Conservation (phyloP, 2,329 filamentous ascomycete species). For the Delphinella strobiligena region DNA sequence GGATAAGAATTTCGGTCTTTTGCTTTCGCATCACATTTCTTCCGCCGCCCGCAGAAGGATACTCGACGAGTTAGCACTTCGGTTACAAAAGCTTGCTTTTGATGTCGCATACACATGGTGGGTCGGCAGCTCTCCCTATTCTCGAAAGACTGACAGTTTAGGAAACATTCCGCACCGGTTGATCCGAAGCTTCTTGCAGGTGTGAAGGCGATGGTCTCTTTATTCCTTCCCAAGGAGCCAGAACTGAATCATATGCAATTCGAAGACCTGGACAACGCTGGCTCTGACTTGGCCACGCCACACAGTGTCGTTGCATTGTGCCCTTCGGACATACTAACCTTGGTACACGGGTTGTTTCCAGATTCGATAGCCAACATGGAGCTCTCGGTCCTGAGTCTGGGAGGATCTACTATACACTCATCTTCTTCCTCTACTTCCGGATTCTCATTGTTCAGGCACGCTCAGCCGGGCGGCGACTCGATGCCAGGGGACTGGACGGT, state of each 20-base stretch:
- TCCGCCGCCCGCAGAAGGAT: conserved; percentile 75
- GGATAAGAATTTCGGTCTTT: conserved; percentile 50
- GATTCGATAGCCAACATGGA: conserved; percentile 48
- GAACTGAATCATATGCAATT: too few relatives aligned
- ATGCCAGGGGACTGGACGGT: background rate
- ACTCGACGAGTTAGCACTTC: conserved; percentile 62
- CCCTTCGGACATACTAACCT: conserved; percentile 63
- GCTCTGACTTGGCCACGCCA: too few relatives aligned
- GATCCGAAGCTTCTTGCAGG: conserved; percentile 53
- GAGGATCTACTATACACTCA: conserved; percentile 30
- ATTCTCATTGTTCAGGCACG: conserved; percentile 35
- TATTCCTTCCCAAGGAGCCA: conserved; percentile 38
- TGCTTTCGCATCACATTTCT: conserved; percentile 85
- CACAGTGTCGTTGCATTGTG: conserved; percentile 35
- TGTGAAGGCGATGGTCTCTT: conserved; percentile 58
- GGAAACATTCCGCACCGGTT: conserved; percentile 49
- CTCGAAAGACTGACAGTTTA: conserved; percentile 19
- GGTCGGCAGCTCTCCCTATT: conserved; percentile 18
- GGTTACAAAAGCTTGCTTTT: conserved; percentile 66
- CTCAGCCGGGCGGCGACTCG: background rate
- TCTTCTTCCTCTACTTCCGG: conserved; percentile 39
- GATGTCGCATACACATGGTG: conserved; percentile 62
- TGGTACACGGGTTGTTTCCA: conserved; percentile 76
- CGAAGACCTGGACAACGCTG: too few relatives aligned
- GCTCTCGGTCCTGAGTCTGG: background rate